Evolutionary conservation across 495 filamentous ascomycete genomes (phyloP).

Genomic region (Aspergillus haitiensis): DNA sequence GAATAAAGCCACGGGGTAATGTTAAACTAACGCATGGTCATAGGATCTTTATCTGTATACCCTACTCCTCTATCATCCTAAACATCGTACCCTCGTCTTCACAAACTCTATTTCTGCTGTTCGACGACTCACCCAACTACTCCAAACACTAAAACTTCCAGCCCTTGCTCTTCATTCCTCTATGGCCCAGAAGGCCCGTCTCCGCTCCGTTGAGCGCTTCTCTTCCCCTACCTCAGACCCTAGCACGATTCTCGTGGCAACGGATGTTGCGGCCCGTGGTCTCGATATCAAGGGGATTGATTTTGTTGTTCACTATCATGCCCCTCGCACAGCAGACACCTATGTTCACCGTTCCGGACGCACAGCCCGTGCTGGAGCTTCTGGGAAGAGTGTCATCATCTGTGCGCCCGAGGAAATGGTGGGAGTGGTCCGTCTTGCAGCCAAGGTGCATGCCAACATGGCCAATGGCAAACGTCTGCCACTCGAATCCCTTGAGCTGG

Average conservation of each 20-base stretch:
- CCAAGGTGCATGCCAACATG: slow-evolving; percentile 73
- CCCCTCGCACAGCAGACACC: slow-evolving; percentile 84
- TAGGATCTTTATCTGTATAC: slow-evolving; percentile 92
- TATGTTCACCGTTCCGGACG: slow-evolving; percentile 96
- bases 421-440: slow-evolving; percentile 77
- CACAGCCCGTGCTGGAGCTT: slow-evolving; percentile 78
- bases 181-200: slow-evolving; percentile 95
- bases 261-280: slow-evolving; percentile 94
- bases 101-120: slow-evolving; percentile 94
- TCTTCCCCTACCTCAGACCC: slow-evolving; percentile 58
- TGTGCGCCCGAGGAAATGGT: slow-evolving; percentile 89
- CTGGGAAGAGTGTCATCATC: slow-evolving; percentile 79
- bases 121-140: slow-evolving; percentile 78
- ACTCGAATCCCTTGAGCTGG: slow-evolving; percentile 76
- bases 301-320: slow-evolving; percentile 90
- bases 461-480: slow-evolving; percentile 57
- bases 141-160: slow-evolving; percentile 78
- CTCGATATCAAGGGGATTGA: slow-evolving; percentile 90
- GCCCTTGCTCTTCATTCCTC: slow-evolving; percentile 82
- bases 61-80: slow-evolving; percentile 78
- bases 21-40: neutral
- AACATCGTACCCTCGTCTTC: slow-evolving; percentile 79
- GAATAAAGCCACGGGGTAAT: too few relatives aligned
- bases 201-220: slow-evolving; percentile 90
- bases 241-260: slow-evolving; percentile 80